Base-by-base conservation (phyloP, 352 stramenopile species). In the Phytophthora macrochlamydospora region DNA sequence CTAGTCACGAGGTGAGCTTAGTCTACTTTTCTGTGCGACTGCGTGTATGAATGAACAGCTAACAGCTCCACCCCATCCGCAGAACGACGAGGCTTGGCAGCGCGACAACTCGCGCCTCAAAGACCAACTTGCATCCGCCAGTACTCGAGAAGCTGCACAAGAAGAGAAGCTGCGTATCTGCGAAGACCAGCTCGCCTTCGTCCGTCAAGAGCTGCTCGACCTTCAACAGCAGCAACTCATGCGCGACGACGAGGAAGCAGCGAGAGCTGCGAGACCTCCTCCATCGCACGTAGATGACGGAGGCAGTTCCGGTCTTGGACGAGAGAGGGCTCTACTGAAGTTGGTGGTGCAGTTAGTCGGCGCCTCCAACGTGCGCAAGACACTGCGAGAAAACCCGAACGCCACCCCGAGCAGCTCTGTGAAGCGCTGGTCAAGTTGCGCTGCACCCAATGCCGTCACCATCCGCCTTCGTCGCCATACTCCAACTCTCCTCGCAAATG, bases 1-100 rank as follows among this genome's bases (percentile, higher is more conserved):
- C 59, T 9, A 72, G 65, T 44, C 48, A 14, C 2, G 63, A 72
- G 65, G 65, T 72, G 50, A 33, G 0, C 8, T 45, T 24, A 24
- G 18, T 24, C 18, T 24, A 24, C 18, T 24, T 24, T 24, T 24
- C 18, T 24, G 18, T 24, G 18, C 18, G 18, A 24, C 18, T 24
- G 18, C 18, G 18, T 24, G 18, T 24, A 24, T 24, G 18, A 24
- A 24, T 24, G 18, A 24, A 24, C 18, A 24, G 18, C 18, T 24
- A 24, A 24, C 18, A 24, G 18, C 18, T 24, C 18, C 18, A 24
- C 18, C 18, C 48, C 12, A 32, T 32, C n/a, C 28, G 7, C 29
- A 72, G 65, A 72, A 72, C 12, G 59, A 69, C 42, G 65, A 72
- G 13, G 55, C 48, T 4, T 72, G 59, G 65, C 65, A 68, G 33